phyloP scores from a whole-genome alignment of 164 flowering plant genomes.

The Vitis vinifera region ASM3070453v1 NC_081815.1:11907001-11907500 shows the following conservation, averaged over 20 bases:
- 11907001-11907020: constrained; percentile 87
- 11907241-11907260: not conserved
- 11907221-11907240: not conserved
- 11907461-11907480: no score
- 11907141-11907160: constrained; percentile 5
- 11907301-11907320: no score
- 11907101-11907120: constrained; percentile 86
- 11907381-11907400: no score
- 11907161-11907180: not conserved
- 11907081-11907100: constrained; percentile 84
- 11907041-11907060: constrained; percentile 87
- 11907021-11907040: constrained; percentile 74
- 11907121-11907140: constrained; percentile 39
- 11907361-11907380: no score
- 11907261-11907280: no score
- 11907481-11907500: no score
- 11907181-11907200: not conserved
- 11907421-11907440: no score
- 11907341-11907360: no score
- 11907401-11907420: no score
- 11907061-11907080: constrained; percentile 96
- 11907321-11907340: no score
- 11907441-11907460: no score
- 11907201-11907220: not conserved
- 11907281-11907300: no score